Evolutionary conservation across 768 basidiomycete genomes (phyloP).

Genomic region (Russula olivacea): DNA sequence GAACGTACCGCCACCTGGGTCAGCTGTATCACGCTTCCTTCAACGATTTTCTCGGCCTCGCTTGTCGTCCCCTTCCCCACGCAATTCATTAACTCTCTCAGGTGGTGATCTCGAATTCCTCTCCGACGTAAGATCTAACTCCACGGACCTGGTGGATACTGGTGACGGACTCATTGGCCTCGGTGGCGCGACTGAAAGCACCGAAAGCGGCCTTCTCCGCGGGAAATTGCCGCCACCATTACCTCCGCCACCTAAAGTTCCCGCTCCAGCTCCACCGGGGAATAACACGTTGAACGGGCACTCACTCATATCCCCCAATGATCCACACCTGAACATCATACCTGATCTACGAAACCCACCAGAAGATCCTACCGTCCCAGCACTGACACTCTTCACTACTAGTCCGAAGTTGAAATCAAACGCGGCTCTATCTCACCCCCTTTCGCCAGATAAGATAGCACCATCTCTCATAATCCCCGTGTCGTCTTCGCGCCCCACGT

Average conservation of each 20-base stretch:
- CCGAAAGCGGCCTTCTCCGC: slow-evolving; percentile 30
- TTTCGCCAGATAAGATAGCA: neutral
- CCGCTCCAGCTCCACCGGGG: neutral
- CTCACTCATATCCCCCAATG: neutral
- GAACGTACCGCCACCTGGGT: slow-evolving; percentile 34
- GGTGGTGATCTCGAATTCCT: slow-evolving; percentile 80
- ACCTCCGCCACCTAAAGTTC: slow-evolving; percentile 9
- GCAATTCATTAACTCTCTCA: slow-evolving; percentile 63
- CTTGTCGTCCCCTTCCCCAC: slow-evolving; percentile 34
- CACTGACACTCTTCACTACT: slow-evolving; percentile 6
- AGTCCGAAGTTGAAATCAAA: neutral
- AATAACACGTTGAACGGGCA: neutral
- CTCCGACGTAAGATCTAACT: slow-evolving; percentile 48
- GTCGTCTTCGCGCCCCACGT: slow-evolving; percentile 4
- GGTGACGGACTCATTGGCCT: slow-evolving; percentile 35
- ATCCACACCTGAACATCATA: neutral
- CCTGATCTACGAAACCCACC: neutral
- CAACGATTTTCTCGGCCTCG: slow-evolving; percentile 61
- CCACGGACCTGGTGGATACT: slow-evolving; percentile 35
- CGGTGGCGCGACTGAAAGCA: slow-evolving; percentile 38
- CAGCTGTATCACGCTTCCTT: slow-evolving; percentile 80
- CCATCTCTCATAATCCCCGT: slow-evolving; percentile 22
- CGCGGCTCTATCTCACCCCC: neutral
- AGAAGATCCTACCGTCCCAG: neutral
- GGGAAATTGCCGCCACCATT: slow-evolving; percentile 21